Conservation (phyloP, 108 stramenopile species). For the Conticribra weissflogii region DNA sequence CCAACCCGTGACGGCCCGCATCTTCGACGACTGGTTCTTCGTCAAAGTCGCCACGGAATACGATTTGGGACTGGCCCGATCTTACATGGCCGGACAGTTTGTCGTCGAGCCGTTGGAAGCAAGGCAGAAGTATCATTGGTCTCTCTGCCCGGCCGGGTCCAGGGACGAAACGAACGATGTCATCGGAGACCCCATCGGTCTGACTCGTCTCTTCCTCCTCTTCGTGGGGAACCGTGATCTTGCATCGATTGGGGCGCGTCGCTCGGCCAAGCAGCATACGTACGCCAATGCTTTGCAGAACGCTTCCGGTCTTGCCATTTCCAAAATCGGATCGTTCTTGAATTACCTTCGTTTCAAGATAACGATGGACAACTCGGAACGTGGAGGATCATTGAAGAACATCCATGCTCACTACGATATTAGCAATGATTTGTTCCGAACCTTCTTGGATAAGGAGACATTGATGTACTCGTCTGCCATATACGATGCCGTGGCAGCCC, state of each 20-base stretch:
- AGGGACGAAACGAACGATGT: conserved; percentile 55
- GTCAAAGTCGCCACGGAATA: conserved; percentile 90
- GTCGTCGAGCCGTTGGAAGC: conserved; percentile 69
- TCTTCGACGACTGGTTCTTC: conserved; percentile 94
- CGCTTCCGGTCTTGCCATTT: conserved; percentile 77
- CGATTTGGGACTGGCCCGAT: conserved; percentile 91
- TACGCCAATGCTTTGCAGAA: conserved; percentile 70
- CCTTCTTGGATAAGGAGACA: conserved; percentile 86
- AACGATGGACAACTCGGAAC: conserved; percentile 94
- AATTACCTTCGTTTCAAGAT: conserved; percentile 89
- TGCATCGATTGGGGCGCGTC: conserved; percentile 46
- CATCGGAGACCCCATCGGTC: conserved; percentile 83
- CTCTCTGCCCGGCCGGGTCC: conserved; percentile 31
- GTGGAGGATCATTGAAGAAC: conserved; percentile 81
- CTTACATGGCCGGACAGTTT: conserved; percentile 92
- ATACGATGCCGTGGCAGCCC: conserved; percentile 76
- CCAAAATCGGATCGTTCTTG: conserved; percentile 81
- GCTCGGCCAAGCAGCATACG: conserved; percentile 55
- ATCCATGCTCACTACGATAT: conserved; percentile 98
- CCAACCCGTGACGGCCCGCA: conserved; percentile 72
- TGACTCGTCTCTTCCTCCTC: conserved; percentile 81
- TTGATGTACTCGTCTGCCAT: conserved; percentile 95
- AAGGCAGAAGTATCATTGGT: conserved; percentile 60
- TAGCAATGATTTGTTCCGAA: conserved; percentile 89
- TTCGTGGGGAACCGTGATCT: conserved; percentile 88